Conservation (phyloP, 305 asterid genomes). For the Fraxinus albicans region DNA sequence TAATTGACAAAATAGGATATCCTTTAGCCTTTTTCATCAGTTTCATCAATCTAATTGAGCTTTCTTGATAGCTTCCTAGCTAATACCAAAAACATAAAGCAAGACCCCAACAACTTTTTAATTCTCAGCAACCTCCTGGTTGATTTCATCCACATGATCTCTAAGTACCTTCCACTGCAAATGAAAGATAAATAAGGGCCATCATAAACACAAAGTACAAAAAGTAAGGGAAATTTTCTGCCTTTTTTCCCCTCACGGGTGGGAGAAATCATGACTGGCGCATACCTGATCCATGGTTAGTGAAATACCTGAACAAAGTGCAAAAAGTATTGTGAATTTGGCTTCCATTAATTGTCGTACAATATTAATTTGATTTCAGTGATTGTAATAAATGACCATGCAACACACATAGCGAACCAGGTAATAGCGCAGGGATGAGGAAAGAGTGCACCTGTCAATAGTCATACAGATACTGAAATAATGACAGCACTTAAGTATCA, state of each 20-base stretch:
- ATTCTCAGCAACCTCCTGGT: conserved; percentile 44
- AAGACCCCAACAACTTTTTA: not conserved
- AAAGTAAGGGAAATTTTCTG: not conserved
- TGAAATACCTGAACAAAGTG: conserved; percentile 45
- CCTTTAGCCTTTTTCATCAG: not conserved
- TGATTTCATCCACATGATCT: conserved; percentile 54
- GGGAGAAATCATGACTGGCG: not conserved
- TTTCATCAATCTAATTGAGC: not conserved
- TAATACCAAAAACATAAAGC: not conserved
- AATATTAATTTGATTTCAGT: not conserved
- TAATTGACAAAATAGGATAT: not conserved
- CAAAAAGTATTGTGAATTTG: not conserved
- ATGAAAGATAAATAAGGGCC: not conserved
- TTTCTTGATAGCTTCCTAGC: not conserved
- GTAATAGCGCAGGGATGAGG: not conserved
- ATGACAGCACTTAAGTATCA: not conserved
- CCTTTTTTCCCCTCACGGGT: not conserved
- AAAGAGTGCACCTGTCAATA: not conserved
- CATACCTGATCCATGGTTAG: conserved; percentile 52
- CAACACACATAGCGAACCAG: not conserved
- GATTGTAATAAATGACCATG: not conserved
- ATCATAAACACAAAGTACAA: not conserved
- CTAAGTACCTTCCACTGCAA: conserved; percentile 58
- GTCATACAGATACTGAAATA: not conserved
- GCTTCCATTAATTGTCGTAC: not conserved